Evolutionary conservation across 2,329 filamentous ascomycete genomes (phyloP).

Genomic region (Ceratocystiopsis minuta): DNA sequence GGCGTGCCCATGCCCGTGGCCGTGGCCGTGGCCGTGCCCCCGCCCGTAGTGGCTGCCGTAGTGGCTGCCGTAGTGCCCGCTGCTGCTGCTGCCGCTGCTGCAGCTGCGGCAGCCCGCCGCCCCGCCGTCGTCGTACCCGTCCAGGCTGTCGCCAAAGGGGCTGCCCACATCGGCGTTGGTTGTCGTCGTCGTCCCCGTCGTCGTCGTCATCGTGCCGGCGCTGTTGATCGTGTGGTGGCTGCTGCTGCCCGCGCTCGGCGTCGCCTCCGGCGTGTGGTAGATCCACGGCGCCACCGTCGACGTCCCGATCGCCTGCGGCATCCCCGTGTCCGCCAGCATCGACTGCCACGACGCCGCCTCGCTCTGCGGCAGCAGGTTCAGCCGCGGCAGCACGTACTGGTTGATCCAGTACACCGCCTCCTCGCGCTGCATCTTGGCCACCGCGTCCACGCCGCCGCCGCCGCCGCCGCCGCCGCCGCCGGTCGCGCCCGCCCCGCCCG

Average conservation of each 20-base stretch:
- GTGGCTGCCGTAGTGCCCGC: no score
- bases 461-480: not conserved
- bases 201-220: no score
- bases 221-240: no score
- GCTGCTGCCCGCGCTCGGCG: not conserved
- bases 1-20: no score
- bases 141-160: no score
- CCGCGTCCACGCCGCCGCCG: slow-evolving; percentile 26
- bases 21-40: no score
- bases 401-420: slow-evolving; percentile 52
- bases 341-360: slow-evolving; percentile 17
- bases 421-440: slow-evolving; percentile 47
- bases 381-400: slow-evolving; percentile 44
- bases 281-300: slow-evolving; percentile 38
- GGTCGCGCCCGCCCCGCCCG: not conserved
- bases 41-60: no score
- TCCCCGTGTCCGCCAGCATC: slow-evolving; percentile 11
- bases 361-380: slow-evolving; percentile 33
- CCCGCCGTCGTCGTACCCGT: no score
- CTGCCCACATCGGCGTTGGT: no score
- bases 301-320: slow-evolving; percentile 21
- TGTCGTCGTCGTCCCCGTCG: no score
- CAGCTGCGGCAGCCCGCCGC: no score
- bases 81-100: no score
- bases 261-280: slow-evolving; percentile 16